phyloP scores from a whole-genome alignment of 768 basidiomycete species.

The Cyclocybe cylindracea region DNA sequence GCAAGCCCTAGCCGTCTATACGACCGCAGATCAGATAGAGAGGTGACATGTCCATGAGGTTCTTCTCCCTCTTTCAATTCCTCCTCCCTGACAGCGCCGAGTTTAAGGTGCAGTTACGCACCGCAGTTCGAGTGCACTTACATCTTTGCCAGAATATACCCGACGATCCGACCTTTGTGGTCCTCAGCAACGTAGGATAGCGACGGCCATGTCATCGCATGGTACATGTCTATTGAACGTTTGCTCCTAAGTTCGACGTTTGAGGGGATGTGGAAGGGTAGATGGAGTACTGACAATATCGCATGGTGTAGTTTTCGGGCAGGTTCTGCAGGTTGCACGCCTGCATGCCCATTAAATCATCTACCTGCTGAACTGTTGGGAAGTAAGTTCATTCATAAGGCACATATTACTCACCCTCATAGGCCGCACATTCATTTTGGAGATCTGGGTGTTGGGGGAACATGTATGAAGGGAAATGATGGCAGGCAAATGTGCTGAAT shows the following conservation, averaged over 20 bases:
- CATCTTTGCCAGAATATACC: slow-evolving; percentile 97
- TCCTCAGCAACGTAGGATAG: slow-evolving; percentile 95
- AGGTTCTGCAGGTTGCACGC: slow-evolving; percentile 94
- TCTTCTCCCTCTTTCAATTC: slow-evolving; percentile 60
- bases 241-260: background rate
- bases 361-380: slow-evolving; percentile 50
- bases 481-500: background rate
- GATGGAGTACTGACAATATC: slow-evolving; percentile 52
- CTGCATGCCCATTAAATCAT: slow-evolving; percentile 93
- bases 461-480: too few species aligned
- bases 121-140: slow-evolving; percentile 33
- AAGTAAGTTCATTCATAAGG: too few species aligned
- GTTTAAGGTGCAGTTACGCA: background rate
- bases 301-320: slow-evolving; percentile 91
- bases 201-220: slow-evolving; percentile 93
- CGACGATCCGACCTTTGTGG: slow-evolving; percentile 86
- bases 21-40: slow-evolving; percentile 90
- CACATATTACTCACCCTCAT: slow-evolving; percentile 32
- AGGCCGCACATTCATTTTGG: slow-evolving; percentile 45
- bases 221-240: slow-evolving; percentile 68
- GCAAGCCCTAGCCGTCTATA: slow-evolving; percentile 91
- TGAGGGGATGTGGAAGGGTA: background rate
- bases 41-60: slow-evolving; percentile 93
- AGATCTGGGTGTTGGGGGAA: too few species aligned
- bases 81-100: slow-evolving; percentile 56